Conservation (phyloP, 2,329 filamentous ascomycete genomes). For the Penicillium freii region DNA sequence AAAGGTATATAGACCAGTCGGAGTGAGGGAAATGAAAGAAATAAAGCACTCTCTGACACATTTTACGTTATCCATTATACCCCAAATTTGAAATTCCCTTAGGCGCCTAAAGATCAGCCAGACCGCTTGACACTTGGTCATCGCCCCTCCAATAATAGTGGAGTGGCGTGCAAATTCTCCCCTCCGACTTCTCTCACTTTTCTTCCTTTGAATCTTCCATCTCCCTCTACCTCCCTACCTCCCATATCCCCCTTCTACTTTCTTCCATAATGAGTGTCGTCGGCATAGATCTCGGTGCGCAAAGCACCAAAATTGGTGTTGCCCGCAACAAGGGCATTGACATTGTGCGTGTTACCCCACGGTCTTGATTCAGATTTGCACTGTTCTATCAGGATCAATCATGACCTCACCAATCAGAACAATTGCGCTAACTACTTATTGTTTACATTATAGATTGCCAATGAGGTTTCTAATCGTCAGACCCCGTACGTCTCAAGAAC, state of each 20-base stretch:
- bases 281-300: conserved; percentile 91
- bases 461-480: conserved; percentile 97
- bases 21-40: not conserved
- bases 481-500: conserved; percentile 75
- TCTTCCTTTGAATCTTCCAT: conserved; percentile 22
- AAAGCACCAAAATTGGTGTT: conserved; percentile 96
- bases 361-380: conserved; percentile 6
- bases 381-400: not conserved
- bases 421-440: conserved; percentile 17
- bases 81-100: conserved; percentile 1
- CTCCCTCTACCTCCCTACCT: conserved; percentile 22
- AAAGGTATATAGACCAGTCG: conserved; percentile 15
- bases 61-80: not conserved
- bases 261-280: conserved; percentile 58
- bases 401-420: not conserved
- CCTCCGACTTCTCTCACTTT: conserved; percentile 27
- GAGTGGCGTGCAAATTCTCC: conserved; percentile 43
- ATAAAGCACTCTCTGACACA: not conserved
- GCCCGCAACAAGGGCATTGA: conserved; percentile 98
- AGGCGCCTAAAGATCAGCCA: conserved; percentile 14
- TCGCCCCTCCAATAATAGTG: conserved; percentile 36
- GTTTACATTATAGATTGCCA: conserved; percentile 69
- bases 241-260: conserved; percentile 17
- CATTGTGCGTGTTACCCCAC: conserved; percentile 69
- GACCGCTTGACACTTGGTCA: conserved; percentile 29